These are phyloP conservation scores for Heimioporus sp. DNA, from an alignment of 768 basidiomycete genomes.

Conservation along the genomic window DNA sequence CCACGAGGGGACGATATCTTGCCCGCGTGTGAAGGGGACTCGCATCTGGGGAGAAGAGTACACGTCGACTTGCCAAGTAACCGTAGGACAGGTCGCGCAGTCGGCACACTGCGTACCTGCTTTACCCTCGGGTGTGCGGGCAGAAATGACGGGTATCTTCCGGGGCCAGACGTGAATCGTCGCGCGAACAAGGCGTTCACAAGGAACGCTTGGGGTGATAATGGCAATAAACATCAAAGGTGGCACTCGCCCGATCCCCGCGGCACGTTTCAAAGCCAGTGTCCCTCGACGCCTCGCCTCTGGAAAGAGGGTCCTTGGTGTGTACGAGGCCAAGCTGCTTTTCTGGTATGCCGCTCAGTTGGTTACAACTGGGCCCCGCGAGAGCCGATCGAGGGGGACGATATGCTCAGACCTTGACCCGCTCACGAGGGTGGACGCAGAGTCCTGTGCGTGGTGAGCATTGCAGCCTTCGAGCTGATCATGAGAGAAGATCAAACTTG, in stretches of 20 bases:
- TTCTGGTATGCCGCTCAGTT: slow-evolving; percentile 69
- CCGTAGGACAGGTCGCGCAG: no score
- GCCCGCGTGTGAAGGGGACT: neutral
- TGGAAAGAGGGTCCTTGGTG: slow-evolving; percentile 40
- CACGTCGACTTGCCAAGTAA: no score
- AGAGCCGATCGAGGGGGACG: slow-evolving; percentile 61
- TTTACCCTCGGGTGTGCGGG: no score
- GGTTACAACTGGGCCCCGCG: slow-evolving; percentile 58
- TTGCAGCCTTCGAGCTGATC: slow-evolving; percentile 50
- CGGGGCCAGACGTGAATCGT: neutral
- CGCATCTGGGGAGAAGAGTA: no score
- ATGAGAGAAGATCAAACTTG: no score
- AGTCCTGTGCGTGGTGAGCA: slow-evolving; percentile 57
- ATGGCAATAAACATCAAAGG: neutral
- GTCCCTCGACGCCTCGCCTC: slow-evolving; percentile 17
- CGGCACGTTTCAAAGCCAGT: slow-evolving; percentile 50
- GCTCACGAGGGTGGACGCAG: slow-evolving; percentile 50
- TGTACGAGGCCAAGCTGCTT: slow-evolving; percentile 35
- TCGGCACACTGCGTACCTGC: no score
- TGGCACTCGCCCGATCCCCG: slow-evolving; percentile 47
- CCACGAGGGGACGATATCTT: neutral
- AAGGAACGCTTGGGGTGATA: slow-evolving; percentile 16
- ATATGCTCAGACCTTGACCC: slow-evolving; percentile 83
- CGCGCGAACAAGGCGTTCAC: slow-evolving; percentile 13
- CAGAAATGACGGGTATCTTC: no score